Evolutionary conservation across 495 filamentous ascomycete genomes (phyloP).

Genomic region (Pyrenula aspistea): DNA sequence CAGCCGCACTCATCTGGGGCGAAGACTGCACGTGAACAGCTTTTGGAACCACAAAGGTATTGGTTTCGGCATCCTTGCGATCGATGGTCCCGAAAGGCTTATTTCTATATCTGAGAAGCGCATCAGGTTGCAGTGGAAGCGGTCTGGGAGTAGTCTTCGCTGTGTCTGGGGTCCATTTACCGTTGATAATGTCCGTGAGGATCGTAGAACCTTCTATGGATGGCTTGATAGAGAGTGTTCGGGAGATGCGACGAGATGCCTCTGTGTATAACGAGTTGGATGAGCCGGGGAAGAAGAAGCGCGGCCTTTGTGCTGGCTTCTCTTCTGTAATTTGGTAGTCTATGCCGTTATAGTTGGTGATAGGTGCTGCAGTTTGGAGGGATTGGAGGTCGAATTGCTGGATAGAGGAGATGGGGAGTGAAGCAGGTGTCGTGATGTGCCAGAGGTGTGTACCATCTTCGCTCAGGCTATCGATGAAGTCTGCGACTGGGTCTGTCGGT

Average conservation of each 20-base stretch:
- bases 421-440: conserved; percentile 40
- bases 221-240: background rate
- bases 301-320: background rate
- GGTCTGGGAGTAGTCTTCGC: background rate
- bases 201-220: background rate
- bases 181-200: background rate
- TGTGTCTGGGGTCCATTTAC: background rate
- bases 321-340: conserved; percentile 14
- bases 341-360: conserved; percentile 22
- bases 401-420: conserved; percentile 27
- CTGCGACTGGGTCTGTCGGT: conserved; percentile 7
- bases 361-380: conserved; percentile 15
- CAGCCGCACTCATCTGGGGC: background rate
- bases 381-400: conserved; percentile 23
- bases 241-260: background rate
- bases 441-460: conserved; percentile 38
- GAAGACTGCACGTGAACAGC: background rate
- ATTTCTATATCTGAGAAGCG: background rate
- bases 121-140: background rate
- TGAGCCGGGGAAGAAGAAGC: background rate
- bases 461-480: conserved; percentile 12
- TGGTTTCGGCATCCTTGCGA: background rate
- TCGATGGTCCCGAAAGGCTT: background rate
- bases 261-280: background rate
- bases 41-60: background rate